These are phyloP conservation scores for Alternaria ventricosa DNA, from an alignment of 2,329 filamentous ascomycete species.

Conservation along the genomic window DNA sequence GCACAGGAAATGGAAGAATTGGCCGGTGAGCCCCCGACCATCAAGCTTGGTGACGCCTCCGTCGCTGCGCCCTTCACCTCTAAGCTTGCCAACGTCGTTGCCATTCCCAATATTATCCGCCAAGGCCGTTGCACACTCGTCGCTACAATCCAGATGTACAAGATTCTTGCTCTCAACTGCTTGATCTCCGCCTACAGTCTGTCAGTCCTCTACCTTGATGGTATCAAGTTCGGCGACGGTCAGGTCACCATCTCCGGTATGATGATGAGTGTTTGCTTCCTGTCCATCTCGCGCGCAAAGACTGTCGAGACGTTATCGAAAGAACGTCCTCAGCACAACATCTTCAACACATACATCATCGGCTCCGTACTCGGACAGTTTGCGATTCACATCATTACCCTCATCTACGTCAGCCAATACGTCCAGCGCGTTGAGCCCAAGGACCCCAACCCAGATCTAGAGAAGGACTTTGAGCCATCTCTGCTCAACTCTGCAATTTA, in stretches of 20 bases:
- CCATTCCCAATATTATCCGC: conserved; percentile 96
- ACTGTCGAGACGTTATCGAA: conserved; percentile 95
- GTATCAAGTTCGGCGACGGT: conserved; percentile 98
- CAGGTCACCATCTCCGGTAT: conserved; percentile 99
- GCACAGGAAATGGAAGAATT: conserved; percentile 76
- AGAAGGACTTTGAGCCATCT: conserved; percentile 92
- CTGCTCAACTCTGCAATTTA: conserved; percentile 97
- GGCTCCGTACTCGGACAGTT: conserved; percentile 97
- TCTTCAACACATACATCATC: conserved; percentile 99
- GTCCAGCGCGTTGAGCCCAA: conserved; percentile 83
- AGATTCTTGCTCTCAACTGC: conserved; percentile 97
- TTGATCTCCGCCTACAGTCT: conserved; percentile 97
- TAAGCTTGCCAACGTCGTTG: conserved; percentile 95
- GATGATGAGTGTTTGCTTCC: conserved; percentile 99
- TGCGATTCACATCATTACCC: conserved; percentile 88
- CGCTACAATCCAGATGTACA: conserved; percentile 99
- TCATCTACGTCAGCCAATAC: conserved; percentile 91
- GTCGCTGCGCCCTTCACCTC: conserved; percentile 97
- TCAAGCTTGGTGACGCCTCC: conserved; percentile 96
- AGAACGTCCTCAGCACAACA: conserved; percentile 96
- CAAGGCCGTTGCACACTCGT: conserved; percentile 97
- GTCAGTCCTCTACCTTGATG: conserved; percentile 93
- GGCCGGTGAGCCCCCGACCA: conserved; percentile 88
- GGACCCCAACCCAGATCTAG: conserved; percentile 76
- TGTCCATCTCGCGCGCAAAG: conserved; percentile 97